A percentile compares a stretch with the other conserved stretches of the same genome.
Evolutionary conservation across 345 rosid species (phyloP).

Genomic region (Euclidium syriacum): DNA sequence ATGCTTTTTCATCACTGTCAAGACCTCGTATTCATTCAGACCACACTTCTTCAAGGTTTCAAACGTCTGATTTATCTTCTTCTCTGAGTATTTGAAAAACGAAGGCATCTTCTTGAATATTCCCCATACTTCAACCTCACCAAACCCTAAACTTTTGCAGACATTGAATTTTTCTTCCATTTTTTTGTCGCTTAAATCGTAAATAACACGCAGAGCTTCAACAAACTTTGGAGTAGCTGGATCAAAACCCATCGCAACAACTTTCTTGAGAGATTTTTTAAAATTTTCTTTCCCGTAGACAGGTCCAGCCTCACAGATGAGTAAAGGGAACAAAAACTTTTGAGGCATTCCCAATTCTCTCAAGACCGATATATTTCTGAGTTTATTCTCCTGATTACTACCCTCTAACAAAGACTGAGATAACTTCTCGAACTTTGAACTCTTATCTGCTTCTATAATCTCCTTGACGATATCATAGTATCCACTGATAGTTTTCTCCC

Average conservation of each 20-base stretch:
- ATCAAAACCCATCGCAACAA: slow-evolving; percentile 25
- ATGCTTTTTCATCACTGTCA: neutral
- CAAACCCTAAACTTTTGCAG: slow-evolving; percentile 28
- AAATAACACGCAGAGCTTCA: slow-evolving; percentile 9
- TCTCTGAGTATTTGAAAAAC: neutral
- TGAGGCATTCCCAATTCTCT: slow-evolving; percentile 19
- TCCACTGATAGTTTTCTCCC: neutral
- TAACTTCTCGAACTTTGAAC: neutral
- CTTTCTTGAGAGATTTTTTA: neutral
- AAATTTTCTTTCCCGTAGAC: neutral
- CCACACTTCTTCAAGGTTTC: slow-evolving; percentile 4
- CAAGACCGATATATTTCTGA: neutral
- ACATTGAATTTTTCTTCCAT: neutral
- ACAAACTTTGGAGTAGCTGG: slow-evolving; percentile 16
- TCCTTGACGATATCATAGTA: slow-evolving; percentile 17
- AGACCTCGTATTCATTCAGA: neutral
- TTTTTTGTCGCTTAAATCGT: neutral
- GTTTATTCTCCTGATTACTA: neutral
- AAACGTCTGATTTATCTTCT: slow-evolving; percentile 8
- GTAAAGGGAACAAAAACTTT: neutral
- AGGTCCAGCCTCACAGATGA: neutral
- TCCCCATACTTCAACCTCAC: slow-evolving; percentile 4
- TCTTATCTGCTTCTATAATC: neutral
- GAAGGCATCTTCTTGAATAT: slow-evolving; percentile 29
- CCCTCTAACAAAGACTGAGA: neutral